Base-by-base conservation (phyloP, 1,284 basidiomycete species). In the Meira nashicola region DNA sequence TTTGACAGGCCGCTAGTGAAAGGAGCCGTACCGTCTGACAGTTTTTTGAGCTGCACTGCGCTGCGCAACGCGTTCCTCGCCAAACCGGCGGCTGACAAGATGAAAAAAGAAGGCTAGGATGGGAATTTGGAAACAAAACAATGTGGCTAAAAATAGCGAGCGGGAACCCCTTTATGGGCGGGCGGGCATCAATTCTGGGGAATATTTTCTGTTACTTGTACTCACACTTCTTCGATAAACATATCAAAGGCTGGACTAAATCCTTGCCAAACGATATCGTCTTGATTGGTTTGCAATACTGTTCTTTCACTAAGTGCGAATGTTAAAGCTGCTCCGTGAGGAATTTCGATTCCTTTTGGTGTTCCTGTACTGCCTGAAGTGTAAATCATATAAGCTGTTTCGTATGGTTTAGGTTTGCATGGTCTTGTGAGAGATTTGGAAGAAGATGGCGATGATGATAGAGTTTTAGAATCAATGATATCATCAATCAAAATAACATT, bases 241-340 rank as follows among this genome's bases (percentile, higher is more conserved):
- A 59, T 59, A 39, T 59, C 57, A 48, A 59, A 59, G 15, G 57
- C 57, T 3, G 53, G 43, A 25, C 25, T 39, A 46, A 59, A 59
- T 21, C 57, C 57, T 25, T 57, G 23, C 57, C 57, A 59, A 33
- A 55, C 53, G 6, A 55, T 46, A 44, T 59, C 57, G 5, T 39
- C 21, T 8, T 37, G 4, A n/a, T 33, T 15, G 33, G 40, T 54
- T 5, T 39, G 21, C 4, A 59, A 50, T 28, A 59, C 28, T 14
- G 53, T 19, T 7, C 52, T 38, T 50, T 59, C 57, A 44, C 39
- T 44, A 14, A 59, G 37, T 19, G 33, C 19, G 21, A 59, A 59
- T 12, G 33, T 47, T 23, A 59, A 48, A 2, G 57, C 57, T 7
- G 57, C 52, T 12, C 19, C 15, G 23, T 59, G 57, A 19, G 53